Conservation (phyloP, 176 grass and related monocot genomes). For the barley (Hordeum vulgare) region DNA sequence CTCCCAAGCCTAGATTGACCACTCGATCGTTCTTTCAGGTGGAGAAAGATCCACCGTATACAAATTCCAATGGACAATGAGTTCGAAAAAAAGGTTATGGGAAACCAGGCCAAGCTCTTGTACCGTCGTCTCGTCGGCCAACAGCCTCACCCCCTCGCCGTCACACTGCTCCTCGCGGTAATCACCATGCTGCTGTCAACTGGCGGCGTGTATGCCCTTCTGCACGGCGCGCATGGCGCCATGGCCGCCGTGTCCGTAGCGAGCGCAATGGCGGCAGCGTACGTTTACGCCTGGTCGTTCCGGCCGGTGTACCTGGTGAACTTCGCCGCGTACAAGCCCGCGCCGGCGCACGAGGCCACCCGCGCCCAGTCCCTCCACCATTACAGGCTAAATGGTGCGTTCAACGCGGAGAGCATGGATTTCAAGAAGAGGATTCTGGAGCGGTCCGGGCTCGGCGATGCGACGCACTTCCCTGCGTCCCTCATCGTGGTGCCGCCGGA, state of each 20-base stretch:
- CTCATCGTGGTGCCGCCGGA: too few species aligned
- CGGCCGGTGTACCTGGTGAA: background rate
- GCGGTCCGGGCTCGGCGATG: conserved; percentile 67
- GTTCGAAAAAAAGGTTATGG: background rate
- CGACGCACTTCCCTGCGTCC: conserved; percentile 53
- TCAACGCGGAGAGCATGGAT: conserved; percentile 54
- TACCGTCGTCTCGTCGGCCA: background rate
- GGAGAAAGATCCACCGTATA: too few species aligned
- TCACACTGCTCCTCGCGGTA: background rate
- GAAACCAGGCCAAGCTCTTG: background rate
- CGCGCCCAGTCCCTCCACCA: too few species aligned
- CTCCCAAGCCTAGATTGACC: too few species aligned
- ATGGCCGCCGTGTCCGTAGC: background rate
- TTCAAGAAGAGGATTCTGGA: conserved; percentile 93
- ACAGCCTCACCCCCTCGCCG: background rate
- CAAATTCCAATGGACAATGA: background rate
- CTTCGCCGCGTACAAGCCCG: too few species aligned
- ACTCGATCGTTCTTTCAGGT: too few species aligned
- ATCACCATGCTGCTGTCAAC: background rate
- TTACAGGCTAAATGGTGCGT: background rate
- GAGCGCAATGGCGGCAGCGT: background rate
- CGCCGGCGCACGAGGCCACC: too few species aligned
- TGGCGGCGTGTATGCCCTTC: background rate
- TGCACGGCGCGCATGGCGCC: background rate
- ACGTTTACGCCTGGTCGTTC: background rate